Conservation (phyloP, 2,329 filamentous ascomycete species). For the Onygenales sp. region DNA sequence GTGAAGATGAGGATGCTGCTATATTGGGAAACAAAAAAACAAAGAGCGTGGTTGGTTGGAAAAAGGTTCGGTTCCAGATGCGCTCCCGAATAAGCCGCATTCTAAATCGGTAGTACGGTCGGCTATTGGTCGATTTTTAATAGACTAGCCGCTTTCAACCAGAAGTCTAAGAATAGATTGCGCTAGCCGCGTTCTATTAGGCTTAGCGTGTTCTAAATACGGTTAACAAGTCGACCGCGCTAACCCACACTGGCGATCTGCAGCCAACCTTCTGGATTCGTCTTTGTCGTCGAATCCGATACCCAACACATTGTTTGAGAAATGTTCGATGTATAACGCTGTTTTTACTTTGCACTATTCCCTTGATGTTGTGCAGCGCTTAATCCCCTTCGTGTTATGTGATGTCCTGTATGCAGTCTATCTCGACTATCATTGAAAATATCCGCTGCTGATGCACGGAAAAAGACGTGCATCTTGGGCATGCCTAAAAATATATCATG, state of each 20-base stretch:
- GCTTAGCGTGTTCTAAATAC: not conserved
- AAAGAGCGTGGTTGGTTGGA: not conserved
- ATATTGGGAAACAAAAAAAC: constrained; percentile 1
- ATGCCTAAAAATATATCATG: no score
- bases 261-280: not conserved
- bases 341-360: no score
- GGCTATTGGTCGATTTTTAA: not conserved
- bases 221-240: not conserved
- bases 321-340: not conserved
- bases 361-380: no score
- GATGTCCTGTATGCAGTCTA: no score
- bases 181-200: not conserved
- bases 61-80: no score
- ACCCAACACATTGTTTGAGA: not conserved
- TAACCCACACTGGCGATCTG: not conserved
- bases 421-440: no score
- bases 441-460: no score
- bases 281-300: not conserved
- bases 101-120: not conserved
- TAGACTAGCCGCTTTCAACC: not conserved
- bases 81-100: not conserved
- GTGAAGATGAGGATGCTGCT: not conserved
- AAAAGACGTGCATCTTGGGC: no score
- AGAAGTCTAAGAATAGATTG: not conserved
- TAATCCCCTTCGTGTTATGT: no score